Conservation (phyloP, 2,329 filamentous ascomycete species). For the Ampelomyces quisqualis region DNA sequence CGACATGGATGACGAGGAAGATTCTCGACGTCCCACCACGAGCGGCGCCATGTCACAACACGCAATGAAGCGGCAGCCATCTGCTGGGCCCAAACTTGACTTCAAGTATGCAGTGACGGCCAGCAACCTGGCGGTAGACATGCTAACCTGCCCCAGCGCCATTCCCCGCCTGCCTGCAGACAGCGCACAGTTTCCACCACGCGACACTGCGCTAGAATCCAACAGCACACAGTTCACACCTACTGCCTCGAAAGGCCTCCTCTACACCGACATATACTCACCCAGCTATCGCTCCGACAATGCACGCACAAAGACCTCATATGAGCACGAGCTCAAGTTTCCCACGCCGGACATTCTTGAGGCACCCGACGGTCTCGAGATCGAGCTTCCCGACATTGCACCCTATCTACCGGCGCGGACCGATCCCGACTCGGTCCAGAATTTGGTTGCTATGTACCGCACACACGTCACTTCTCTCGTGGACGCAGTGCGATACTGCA, state of each 20-base stretch:
- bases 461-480: constrained; percentile 95
- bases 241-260: constrained; percentile 46
- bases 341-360: constrained; percentile 57
- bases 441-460: constrained; percentile 82
- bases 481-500: constrained; percentile 93
- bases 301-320: constrained; percentile 53
- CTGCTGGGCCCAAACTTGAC: constrained; percentile 36
- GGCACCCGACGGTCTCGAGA: constrained; percentile 65
- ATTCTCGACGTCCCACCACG: constrained; percentile 15
- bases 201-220: constrained; percentile 30
- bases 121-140: background rate
- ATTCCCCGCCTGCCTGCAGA: constrained; percentile 52
- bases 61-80: constrained; percentile 35
- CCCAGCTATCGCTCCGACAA: constrained; percentile 43
- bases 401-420: constrained; percentile 77
- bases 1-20: constrained; percentile 41
- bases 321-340: constrained; percentile 64
- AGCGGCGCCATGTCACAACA: constrained; percentile 26
- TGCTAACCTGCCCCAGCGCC: constrained; percentile 33
- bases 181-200: constrained; percentile 50
- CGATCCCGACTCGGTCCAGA: constrained; percentile 82
- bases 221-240: constrained; percentile 36
- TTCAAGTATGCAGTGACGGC: constrained; percentile 31
- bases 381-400: constrained; percentile 83
- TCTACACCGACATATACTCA: constrained; percentile 51